Percentiles rank a stretch among this genome's conserved stretches.
Conservation (phyloP, 805 yeast species). For the Trichomonascus vanleenenianus region DNA sequence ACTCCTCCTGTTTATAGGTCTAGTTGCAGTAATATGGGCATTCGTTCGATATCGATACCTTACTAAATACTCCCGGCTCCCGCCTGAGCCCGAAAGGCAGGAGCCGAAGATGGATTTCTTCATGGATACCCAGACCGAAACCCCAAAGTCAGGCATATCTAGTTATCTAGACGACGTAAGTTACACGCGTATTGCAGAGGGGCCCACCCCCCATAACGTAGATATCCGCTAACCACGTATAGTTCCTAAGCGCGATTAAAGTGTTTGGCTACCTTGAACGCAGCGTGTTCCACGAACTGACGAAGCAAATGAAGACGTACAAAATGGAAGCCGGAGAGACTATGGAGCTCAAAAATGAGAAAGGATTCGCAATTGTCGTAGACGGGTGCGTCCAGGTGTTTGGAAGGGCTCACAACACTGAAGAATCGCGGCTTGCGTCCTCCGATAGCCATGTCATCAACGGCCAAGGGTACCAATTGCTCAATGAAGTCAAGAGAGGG, state of each 20-base stretch:
- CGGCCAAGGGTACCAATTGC: constrained; percentile 57
- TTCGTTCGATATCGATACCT: constrained; percentile 55
- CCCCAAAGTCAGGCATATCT: constrained; percentile 39
- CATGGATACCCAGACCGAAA: constrained; percentile 31
- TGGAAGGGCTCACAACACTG: constrained; percentile 36
- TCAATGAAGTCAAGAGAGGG: constrained; percentile 77
- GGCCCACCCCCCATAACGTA: too few relatives aligned
- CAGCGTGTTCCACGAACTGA: constrained; percentile 86
- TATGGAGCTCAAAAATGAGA: constrained; percentile 58
- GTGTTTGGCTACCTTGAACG: constrained; percentile 89
- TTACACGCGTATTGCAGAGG: too few relatives aligned
- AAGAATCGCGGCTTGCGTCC: background rate
- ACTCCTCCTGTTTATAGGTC: constrained; percentile 4
- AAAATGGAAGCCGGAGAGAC: constrained; percentile 71
- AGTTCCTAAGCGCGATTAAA: constrained; percentile 77
- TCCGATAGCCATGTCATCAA: constrained; percentile 27
- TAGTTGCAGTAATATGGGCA: constrained; percentile 33
- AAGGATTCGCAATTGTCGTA: constrained; percentile 87
- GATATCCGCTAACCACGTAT: too few relatives aligned
- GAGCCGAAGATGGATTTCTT: constrained; percentile 42
- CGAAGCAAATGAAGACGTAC: constrained; percentile 86
- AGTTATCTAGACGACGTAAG: constrained; percentile 66
- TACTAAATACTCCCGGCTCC: constrained; percentile 53
- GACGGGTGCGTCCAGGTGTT: constrained; percentile 84
- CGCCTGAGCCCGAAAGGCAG: constrained; percentile 37